Evolutionary conservation across 208 protist species (phyloP).

Genomic region (Acanthamoeba healyi): DNA sequence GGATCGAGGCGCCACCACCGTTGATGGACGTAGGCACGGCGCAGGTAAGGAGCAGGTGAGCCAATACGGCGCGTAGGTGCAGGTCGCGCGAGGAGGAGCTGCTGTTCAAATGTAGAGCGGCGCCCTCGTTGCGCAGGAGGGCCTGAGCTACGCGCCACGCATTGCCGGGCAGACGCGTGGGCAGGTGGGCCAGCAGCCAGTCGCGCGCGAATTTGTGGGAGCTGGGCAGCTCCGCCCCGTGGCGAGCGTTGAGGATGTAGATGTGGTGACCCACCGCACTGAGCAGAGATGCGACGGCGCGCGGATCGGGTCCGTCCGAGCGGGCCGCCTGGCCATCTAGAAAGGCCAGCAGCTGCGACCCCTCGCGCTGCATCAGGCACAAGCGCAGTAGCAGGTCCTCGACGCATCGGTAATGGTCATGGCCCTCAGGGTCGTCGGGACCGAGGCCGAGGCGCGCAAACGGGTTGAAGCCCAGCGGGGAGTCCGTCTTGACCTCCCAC

Average conservation of each 20-base stretch:
- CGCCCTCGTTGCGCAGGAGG: neutral
- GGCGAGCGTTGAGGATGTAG: neutral
- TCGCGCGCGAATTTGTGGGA: neutral
- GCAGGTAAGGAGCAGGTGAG: too few relatives aligned
- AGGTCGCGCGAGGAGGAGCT: neutral
- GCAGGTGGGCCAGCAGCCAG: conserved; percentile 1
- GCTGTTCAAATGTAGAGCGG: neutral
- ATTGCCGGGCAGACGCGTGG: neutral
- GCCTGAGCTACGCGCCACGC: neutral
- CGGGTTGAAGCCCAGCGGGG: conserved; percentile 39
- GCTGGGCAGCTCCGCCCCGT: neutral
- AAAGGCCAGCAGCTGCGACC: conserved; percentile 1
- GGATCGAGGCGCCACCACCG: neutral
- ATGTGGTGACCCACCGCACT: neutral
- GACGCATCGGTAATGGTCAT: neutral
- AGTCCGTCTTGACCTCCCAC: conserved; percentile 13
- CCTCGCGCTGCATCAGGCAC: neutral
- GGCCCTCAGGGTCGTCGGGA: too few relatives aligned
- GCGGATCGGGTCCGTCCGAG: neutral
- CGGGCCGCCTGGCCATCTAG: neutral
- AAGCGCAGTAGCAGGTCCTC: conserved; percentile 1
- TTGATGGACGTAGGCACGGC: neutral
- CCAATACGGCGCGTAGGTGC: neutral
- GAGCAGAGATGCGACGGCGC: neutral
- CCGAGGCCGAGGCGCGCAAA: neutral